These are phyloP conservation scores for Lantana camara DNA, from an alignment of 257 asterid genomes.

Conservation along the genomic window DNA sequence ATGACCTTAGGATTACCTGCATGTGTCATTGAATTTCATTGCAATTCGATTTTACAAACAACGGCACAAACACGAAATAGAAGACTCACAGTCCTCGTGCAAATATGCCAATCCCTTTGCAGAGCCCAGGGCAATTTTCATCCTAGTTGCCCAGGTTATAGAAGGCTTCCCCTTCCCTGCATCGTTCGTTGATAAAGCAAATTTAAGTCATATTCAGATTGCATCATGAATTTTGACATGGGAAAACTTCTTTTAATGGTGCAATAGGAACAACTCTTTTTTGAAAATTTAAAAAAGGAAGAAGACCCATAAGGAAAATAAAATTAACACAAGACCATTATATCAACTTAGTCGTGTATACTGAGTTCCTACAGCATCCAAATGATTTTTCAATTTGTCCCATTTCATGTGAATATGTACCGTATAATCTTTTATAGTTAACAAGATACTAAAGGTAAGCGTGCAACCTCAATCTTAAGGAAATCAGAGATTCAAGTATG, in stretches of 20 bases:
- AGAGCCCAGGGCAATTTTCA: constrained; percentile 80
- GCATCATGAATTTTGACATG: constrained; percentile 13
- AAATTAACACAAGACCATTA: constrained; percentile 2
- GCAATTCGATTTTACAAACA: constrained; percentile 16
- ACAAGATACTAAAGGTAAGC: too few species aligned
- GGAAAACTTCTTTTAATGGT: neutral
- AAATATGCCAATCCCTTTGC: constrained; percentile 84
- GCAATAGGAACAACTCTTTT: neutral
- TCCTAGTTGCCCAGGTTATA: constrained; percentile 71
- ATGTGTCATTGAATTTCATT: constrained; percentile 27
- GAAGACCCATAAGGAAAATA: neutral
- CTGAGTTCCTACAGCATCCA: too few species aligned
- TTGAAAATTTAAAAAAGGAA: neutral
- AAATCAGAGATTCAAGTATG: neutral
- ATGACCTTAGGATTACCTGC: constrained; percentile 89
- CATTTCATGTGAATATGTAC: too few species aligned
- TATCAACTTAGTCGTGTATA: constrained; percentile 14
- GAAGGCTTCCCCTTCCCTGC: constrained; percentile 64
- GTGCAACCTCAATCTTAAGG: neutral
- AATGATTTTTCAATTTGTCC: too few species aligned
- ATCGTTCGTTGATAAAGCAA: constrained; percentile 31
- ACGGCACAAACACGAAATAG: constrained; percentile 22
- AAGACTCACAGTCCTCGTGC: constrained; percentile 85
- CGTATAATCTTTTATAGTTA: too few species aligned
- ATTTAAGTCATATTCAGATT: constrained; percentile 19